A percentile compares a stretch with the other conserved stretches of the same genome.
phyloP scores from a whole-genome alignment of 805 yeast species.

The Candida qinlingensis region DNA sequence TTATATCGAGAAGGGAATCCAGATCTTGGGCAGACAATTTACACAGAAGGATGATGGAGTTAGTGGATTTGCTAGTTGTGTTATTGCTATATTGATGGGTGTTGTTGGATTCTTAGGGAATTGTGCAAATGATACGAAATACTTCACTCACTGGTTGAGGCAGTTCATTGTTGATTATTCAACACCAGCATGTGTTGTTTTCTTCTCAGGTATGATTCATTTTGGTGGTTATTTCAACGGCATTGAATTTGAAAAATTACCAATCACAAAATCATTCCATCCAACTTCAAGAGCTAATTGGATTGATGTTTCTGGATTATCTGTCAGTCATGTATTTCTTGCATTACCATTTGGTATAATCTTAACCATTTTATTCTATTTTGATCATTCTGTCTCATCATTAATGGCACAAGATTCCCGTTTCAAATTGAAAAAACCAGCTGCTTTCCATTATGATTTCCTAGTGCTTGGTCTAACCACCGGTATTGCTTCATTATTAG shows the following conservation, averaged over 20 bases:
- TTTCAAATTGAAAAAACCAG: conserved; percentile 78
- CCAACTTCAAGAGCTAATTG: conserved; percentile 53
- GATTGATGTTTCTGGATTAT: conserved; percentile 34
- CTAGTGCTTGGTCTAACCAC: conserved; percentile 80
- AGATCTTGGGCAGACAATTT: conserved; percentile 73
- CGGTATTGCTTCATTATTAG: conserved; percentile 79
- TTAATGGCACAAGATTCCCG: conserved; percentile 84
- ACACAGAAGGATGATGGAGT: conserved; percentile 28
- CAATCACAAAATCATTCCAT: conserved; percentile 63
- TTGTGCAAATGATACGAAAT: conserved; percentile 42
- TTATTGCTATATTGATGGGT: conserved; percentile 70
- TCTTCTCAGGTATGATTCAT: conserved; percentile 90
- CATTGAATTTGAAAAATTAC: conserved; percentile 56
- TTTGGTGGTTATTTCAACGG: conserved; percentile 73
- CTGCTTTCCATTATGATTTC: conserved; percentile 91
- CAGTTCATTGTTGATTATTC: conserved; percentile 82
- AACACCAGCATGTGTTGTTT: conserved; percentile 75
- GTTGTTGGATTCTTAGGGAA: conserved; percentile 72
- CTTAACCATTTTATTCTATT: conserved; percentile 79
- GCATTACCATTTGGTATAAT: conserved; percentile 92
- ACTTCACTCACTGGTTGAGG: conserved; percentile 55
- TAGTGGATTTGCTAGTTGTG: conserved; percentile 69
- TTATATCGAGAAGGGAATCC: conserved; percentile 87
- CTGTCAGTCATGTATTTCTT: conserved; percentile 72
- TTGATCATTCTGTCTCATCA: conserved; percentile 93